Conservation (phyloP, 345 rosid species). For the Luvunga scandens region DNA sequence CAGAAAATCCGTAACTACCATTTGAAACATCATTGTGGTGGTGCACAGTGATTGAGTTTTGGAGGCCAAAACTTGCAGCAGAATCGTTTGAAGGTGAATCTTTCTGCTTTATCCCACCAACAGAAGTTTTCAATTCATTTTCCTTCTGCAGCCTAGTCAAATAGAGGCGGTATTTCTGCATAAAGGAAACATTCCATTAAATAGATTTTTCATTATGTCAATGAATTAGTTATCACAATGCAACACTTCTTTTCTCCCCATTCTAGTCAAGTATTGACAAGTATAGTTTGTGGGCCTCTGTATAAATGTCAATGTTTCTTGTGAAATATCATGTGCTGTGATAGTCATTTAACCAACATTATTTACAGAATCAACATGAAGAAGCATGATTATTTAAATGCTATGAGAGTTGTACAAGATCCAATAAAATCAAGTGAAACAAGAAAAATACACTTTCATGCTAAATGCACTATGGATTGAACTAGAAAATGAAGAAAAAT, state of each 20-base stretch:
- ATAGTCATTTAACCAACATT: background rate
- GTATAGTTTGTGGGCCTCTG: background rate
- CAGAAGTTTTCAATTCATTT: conserved; percentile 43
- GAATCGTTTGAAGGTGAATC: conserved; percentile 55
- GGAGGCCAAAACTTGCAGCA: conserved; percentile 32
- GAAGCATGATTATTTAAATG: background rate
- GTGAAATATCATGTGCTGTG: background rate
- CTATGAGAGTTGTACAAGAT: background rate
- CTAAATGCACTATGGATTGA: background rate
- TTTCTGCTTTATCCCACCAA: conserved; percentile 51
- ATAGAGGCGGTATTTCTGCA: conserved; percentile 96
- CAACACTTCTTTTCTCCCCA: conserved; percentile 3
- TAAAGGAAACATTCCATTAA: background rate
- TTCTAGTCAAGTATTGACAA: background rate
- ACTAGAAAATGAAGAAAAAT: background rate
- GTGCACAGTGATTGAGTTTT: conserved; percentile 37
- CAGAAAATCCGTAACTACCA: conserved; percentile 39
- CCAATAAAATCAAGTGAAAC: background rate
- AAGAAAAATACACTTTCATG: background rate
- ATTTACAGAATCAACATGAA: background rate
- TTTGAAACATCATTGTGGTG: conserved; percentile 33
- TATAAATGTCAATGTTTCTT: background rate
- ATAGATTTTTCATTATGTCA: conserved; percentile 6
- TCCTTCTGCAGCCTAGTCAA: conserved; percentile 79
- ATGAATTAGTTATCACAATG: background rate